Conservation (phyloP, 176 grass and related monocot genomes). For the Elaeis guineensis region DNA sequence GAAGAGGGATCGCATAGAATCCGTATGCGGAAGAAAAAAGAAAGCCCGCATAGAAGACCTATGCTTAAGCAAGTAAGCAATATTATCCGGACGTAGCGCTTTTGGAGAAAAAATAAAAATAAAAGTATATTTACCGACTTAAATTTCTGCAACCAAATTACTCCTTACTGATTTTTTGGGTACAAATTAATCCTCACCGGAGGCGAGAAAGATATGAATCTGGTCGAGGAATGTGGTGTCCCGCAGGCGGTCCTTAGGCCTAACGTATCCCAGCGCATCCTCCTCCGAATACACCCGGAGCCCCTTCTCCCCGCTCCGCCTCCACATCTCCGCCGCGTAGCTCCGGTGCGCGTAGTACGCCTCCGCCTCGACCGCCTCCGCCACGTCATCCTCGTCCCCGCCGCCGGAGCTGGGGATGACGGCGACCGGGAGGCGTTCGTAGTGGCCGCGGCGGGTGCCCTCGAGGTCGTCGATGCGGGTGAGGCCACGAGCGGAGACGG, state of each 20-base stretch:
- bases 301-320: conserved; percentile 40
- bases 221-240: conserved; percentile 34
- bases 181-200: not conserved
- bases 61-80: too few relatives aligned
- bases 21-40: too few relatives aligned
- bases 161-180: too few relatives aligned
- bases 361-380: conserved; percentile 28
- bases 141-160: too few relatives aligned
- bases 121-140: too few relatives aligned
- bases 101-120: too few relatives aligned
- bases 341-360: conserved; percentile 71
- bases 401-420: conserved; percentile 12
- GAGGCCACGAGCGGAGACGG: conserved; percentile 7
- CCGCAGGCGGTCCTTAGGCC: conserved; percentile 19
- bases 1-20: too few relatives aligned
- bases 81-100: too few relatives aligned
- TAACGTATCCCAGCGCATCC: conserved; percentile 45
- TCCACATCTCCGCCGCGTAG: conserved; percentile 62
- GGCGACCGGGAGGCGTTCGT: conserved; percentile 48
- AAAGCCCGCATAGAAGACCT: too few relatives aligned
- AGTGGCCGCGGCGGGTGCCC: conserved; percentile 51
- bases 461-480: conserved; percentile 27
- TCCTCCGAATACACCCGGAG: conserved; percentile 41
- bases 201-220: conserved; percentile 29
- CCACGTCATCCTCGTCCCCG: not conserved